phyloP scores from a whole-genome alignment of 352 stramenopile species.

The Globisporangium lucens region DNA sequence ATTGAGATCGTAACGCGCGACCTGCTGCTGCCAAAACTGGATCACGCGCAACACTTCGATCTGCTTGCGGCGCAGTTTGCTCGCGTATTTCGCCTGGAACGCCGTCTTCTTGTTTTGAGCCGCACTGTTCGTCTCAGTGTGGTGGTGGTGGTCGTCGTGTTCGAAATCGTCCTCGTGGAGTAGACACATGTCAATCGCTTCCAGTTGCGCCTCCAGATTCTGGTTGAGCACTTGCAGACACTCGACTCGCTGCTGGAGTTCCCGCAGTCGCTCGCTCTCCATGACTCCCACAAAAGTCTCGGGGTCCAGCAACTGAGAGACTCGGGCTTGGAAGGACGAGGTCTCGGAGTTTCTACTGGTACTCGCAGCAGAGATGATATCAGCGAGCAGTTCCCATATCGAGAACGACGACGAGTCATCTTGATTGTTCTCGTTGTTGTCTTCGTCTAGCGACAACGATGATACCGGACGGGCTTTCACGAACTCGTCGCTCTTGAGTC shows the following conservation, averaged over 20 bases:
- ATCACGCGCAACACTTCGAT: conserved; percentile 21
- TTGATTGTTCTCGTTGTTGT: neutral
- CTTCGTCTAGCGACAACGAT: neutral
- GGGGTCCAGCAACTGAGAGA: conserved; percentile 16
- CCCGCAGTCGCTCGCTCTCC: conserved; percentile 14
- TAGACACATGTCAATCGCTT: conserved; percentile 33
- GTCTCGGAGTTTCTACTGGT: neutral
- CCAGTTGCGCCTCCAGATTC: conserved; percentile 27
- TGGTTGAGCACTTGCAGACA: conserved; percentile 16
- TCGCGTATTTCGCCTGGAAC: conserved; percentile 39
- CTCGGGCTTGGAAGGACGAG: neutral
- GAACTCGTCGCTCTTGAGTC: conserved; percentile 9
- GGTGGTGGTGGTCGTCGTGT: neutral
- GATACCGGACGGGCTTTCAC: neutral
- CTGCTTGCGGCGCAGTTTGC: conserved; percentile 27
- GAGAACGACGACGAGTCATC: conserved; percentile 1
- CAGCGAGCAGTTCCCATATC: conserved; percentile 25
- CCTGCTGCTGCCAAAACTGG: conserved; percentile 27
- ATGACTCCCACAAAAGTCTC: conserved; percentile 4
- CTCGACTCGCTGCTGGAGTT: conserved; percentile 29
- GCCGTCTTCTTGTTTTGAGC: neutral
- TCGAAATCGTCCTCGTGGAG: conserved; percentile 25
- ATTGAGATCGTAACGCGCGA: conserved; percentile 13
- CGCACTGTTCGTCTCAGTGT: conserved; percentile 4
- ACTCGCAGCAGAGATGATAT: neutral